Evolutionary conservation across 169 alveolate species (phyloP).

Genomic region (Miamiensis avidus): DNA sequence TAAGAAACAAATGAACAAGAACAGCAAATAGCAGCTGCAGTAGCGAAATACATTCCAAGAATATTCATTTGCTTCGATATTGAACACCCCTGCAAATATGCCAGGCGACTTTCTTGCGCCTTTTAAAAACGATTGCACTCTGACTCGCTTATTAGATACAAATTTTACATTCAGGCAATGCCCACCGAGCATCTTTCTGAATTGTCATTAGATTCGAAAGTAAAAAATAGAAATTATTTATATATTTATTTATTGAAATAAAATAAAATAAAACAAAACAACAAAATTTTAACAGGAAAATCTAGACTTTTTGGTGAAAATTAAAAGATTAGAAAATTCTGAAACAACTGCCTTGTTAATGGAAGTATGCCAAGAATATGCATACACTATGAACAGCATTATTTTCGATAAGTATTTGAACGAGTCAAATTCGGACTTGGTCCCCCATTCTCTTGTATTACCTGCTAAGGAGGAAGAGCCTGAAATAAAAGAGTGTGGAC

Average conservation of each 20-base stretch:
- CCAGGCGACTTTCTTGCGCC: constrained; percentile 32
- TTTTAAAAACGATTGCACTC: constrained; percentile 31
- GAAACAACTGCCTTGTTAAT: constrained; percentile 61
- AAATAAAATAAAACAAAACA: not conserved
- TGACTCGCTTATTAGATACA: constrained; percentile 30
- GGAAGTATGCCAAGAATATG: constrained; percentile 84
- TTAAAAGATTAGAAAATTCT: constrained; percentile 33
- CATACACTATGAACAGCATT: constrained; percentile 89
- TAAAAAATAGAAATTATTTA: not conserved
- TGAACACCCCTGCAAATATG: constrained; percentile 32
- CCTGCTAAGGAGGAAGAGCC: constrained; percentile 10
- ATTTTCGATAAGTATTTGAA: constrained; percentile 83
- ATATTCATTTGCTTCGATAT: constrained; percentile 43
- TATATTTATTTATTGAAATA: not conserved
- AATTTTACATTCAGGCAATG: constrained; percentile 31
- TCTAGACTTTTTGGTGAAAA: constrained; percentile 34
- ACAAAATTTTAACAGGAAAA: constrained; percentile 13
- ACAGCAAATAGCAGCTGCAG: too few species aligned
- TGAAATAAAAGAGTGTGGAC: constrained; percentile 59
- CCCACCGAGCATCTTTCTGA: constrained; percentile 43
- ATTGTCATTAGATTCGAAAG: constrained; percentile 21
- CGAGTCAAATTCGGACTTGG: constrained; percentile 72
- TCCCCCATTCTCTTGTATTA: constrained; percentile 76
- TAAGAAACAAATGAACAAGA: constrained; percentile 15
- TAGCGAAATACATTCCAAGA: constrained; percentile 38